Conservation (phyloP, 306 rosid genomes). For the Glycine tomentella region DNA sequence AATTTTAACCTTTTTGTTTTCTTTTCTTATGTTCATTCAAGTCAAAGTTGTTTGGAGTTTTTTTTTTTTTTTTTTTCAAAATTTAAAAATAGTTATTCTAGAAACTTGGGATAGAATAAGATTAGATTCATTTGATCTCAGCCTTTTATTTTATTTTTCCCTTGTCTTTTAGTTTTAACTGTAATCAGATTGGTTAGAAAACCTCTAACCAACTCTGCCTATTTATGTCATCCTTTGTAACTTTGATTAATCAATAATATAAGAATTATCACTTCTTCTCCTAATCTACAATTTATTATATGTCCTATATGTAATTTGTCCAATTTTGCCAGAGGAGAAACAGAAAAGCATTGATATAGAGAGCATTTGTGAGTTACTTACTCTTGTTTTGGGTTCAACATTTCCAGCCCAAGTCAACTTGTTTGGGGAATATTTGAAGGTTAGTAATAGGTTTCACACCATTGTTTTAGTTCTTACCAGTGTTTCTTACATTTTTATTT, state of each 20-base stretch:
- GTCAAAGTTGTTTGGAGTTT: neutral
- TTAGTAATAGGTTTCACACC: conserved; percentile 45
- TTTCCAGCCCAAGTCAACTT: conserved; percentile 75
- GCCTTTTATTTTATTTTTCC: neutral
- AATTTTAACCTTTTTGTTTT: conserved; percentile 2
- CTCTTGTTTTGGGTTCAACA: conserved; percentile 83
- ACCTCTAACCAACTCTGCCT: neutral
- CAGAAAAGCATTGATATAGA: conserved; percentile 99
- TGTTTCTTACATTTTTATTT: conserved; percentile 31
- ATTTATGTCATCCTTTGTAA: neutral
- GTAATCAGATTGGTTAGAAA: neutral
- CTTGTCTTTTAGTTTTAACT: neutral
- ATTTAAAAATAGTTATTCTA: neutral
- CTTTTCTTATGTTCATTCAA: neutral
- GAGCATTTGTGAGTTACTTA: conserved; percentile 88
- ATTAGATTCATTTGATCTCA: neutral
- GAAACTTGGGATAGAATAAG: neutral
- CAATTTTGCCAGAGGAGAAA: conserved; percentile 81
- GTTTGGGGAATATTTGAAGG: conserved; percentile 90
- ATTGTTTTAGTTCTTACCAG: conserved; percentile 5
- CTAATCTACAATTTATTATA: neutral
- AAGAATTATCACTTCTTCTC: neutral
- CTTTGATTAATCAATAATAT: too few relatives aligned
- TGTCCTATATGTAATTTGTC: conserved; percentile 37
- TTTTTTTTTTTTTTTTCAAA: neutral